Conservation (phyloP, 2,329 filamentous ascomycete species). For the Colletotrichum sidae region DNA sequence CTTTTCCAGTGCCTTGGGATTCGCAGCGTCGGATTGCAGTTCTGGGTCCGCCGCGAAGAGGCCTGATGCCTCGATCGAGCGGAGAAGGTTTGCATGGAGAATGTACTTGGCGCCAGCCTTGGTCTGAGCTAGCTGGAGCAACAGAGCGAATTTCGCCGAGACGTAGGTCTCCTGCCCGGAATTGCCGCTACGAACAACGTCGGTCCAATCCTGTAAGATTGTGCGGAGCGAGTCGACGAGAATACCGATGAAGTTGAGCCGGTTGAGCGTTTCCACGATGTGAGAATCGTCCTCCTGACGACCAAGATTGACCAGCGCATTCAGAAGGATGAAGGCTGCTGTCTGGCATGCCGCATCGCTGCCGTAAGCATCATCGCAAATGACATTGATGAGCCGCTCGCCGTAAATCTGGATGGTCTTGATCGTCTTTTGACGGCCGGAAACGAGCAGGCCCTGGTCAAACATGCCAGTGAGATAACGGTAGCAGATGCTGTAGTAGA, state of each 20-base stretch:
- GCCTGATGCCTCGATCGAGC: slow-evolving; percentile 81
- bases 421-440: slow-evolving; percentile 71
- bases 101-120: slow-evolving; percentile 86
- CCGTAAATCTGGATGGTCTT: slow-evolving; percentile 78
- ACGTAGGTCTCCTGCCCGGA: slow-evolving; percentile 62
- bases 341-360: slow-evolving; percentile 86
- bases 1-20: slow-evolving; percentile 77
- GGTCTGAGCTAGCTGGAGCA: slow-evolving; percentile 87
- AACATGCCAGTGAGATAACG: slow-evolving; percentile 82
- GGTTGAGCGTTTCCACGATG: slow-evolving; percentile 82
- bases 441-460: slow-evolving; percentile 60
- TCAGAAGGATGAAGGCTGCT: slow-evolving; percentile 86
- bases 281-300: slow-evolving; percentile 77
- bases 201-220: slow-evolving; percentile 78
- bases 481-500: slow-evolving; percentile 93
- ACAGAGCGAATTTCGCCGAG: slow-evolving; percentile 81
- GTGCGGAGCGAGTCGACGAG: slow-evolving; percentile 88
- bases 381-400: slow-evolving; percentile 82
- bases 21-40: slow-evolving; percentile 81
- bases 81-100: slow-evolving; percentile 90
- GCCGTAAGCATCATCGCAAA: slow-evolving; percentile 93
- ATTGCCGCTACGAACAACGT: slow-evolving; percentile 60
- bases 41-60: slow-evolving; percentile 93
- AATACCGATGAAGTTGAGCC: slow-evolving; percentile 90
- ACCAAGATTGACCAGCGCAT: slow-evolving; percentile 79